A percentile compares a stretch with the other conserved stretches of the same genome.
These are phyloP conservation scores for Udeniomyces megalosporus DNA, from an alignment of 768 basidiomycete genomes.

Conservation along the genomic window DNA sequence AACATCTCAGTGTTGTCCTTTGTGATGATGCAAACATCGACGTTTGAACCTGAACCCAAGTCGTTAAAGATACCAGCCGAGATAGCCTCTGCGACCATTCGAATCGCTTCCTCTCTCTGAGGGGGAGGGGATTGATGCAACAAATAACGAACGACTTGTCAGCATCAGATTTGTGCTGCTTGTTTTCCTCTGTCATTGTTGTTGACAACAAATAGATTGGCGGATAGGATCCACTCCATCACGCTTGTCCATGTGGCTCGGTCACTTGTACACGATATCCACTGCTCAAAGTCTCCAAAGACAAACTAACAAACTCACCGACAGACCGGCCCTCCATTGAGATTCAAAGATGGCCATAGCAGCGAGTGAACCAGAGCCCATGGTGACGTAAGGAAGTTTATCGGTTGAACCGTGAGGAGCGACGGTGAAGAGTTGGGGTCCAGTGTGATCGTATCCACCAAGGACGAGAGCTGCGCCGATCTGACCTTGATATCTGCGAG, in stretches of 20 bases:
- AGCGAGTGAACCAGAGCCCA: constrained; percentile 90
- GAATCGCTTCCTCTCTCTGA: constrained; percentile 64
- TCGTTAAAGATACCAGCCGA: constrained; percentile 98
- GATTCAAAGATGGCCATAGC: constrained; percentile 98
- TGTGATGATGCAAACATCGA: constrained; percentile 93
- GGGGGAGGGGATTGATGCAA: background rate
- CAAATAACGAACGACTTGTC: background rate
- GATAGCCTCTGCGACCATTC: constrained; percentile 69
- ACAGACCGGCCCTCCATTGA: constrained; percentile 63
- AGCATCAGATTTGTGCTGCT: no score
- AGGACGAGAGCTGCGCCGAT: constrained; percentile 91
- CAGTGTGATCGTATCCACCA: constrained; percentile 87
- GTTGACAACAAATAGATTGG: no score
- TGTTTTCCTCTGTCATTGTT: no score
- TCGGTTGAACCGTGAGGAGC: constrained; percentile 95
- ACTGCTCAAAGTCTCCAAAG: background rate
- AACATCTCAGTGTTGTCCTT: constrained; percentile 75
- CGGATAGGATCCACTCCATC: no score
- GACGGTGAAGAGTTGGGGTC: constrained; percentile 88
- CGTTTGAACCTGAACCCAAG: constrained; percentile 93
- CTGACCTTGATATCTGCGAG: constrained; percentile 68
- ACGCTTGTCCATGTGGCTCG: no score
- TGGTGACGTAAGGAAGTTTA: constrained; percentile 95
- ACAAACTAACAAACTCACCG: constrained; percentile 36
- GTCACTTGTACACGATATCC: no score